Evolutionary conservation across 768 basidiomycete genomes (phyloP), one percentile per base, ranked within the genome.

Genomic region (Antrodiella citrinella): DNA sequence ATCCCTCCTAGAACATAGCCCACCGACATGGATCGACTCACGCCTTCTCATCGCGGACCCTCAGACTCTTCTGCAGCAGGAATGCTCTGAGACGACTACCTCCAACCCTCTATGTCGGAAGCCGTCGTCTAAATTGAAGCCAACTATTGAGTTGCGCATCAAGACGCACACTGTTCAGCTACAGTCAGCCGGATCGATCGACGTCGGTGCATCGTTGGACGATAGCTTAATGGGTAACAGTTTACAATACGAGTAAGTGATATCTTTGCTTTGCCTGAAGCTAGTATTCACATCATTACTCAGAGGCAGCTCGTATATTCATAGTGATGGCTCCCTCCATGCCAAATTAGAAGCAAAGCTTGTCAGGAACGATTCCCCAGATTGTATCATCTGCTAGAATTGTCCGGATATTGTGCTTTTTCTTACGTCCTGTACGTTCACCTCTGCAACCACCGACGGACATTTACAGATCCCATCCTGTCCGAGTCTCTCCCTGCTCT

Each of bases 11-110:
- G 77, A 79, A 47, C 67, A 76, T 46, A 82, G 81, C 51, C 73
- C 80, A 0, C 76, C 82, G 2, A 79, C 81, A 3, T 77, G 69
- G 55, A 54, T 85, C 30, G 74, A 83, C 56, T 75, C 78, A 0
- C 70, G 69, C 3, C 65, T 84, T 7, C 48, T 80, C 26, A 67
- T 81, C 35, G 60, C 65, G 0, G 64, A 71, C 65, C 19, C 58
- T 54, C 3, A 52, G 54, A 10, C 48, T 44, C 42, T 10, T 26
- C 11, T 38, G 47, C 48, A 40, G 51, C 50, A 20, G 48, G 49
- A 41, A 57, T 25, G 20, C 30, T 49, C 44, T 26, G 40, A 26
- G 45, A 20, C 26, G 25, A 48, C 7, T 23, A 45, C 15, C 53
- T 49, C 7, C 45, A 40, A 2, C 25, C 47, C 26, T 48, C 52